Conservation (phyloP, 2,329 filamentous ascomycete genomes). For the Colletotrichum cordylinicola region DNA sequence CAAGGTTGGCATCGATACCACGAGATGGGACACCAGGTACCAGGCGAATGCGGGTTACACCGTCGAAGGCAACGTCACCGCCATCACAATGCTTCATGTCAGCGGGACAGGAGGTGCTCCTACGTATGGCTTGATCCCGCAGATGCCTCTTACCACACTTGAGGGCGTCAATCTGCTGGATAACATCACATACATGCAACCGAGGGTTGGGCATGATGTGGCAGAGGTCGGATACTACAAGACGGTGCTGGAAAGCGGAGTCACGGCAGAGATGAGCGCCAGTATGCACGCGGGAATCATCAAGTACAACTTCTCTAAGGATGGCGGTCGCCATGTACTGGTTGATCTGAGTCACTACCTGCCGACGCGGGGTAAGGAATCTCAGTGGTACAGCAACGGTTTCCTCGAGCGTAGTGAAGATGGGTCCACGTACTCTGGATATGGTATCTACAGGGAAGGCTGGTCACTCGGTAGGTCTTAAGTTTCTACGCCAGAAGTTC, state of each 20-base stretch:
- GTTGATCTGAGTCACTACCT: constrained; percentile 56
- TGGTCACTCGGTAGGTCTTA: constrained; percentile 37
- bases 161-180: constrained; percentile 51
- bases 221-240: constrained; percentile 61
- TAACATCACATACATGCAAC: constrained; percentile 52
- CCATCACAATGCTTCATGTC: constrained; percentile 59
- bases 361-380: constrained; percentile 42
- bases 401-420: constrained; percentile 40
- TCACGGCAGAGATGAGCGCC: constrained; percentile 54
- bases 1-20: constrained; percentile 49
- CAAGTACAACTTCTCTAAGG: constrained; percentile 53
- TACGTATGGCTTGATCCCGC: constrained; percentile 61
- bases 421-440: constrained; percentile 47
- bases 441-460: constrained; percentile 51
- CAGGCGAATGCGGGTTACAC: constrained; percentile 42
- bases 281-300: constrained; percentile 56
- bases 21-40: constrained; percentile 26
- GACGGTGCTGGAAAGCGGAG: constrained; percentile 52
- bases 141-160: constrained; percentile 48
- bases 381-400: constrained; percentile 47
- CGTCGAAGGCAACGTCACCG: constrained; percentile 49
- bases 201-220: constrained; percentile 40
- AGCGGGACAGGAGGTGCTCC: constrained; percentile 63
- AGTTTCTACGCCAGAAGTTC: not conserved
- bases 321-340: constrained; percentile 44